Evolutionary conservation across 2,329 filamentous ascomycete species (phyloP).

Genomic region (Aspergillus chevalieri): DNA sequence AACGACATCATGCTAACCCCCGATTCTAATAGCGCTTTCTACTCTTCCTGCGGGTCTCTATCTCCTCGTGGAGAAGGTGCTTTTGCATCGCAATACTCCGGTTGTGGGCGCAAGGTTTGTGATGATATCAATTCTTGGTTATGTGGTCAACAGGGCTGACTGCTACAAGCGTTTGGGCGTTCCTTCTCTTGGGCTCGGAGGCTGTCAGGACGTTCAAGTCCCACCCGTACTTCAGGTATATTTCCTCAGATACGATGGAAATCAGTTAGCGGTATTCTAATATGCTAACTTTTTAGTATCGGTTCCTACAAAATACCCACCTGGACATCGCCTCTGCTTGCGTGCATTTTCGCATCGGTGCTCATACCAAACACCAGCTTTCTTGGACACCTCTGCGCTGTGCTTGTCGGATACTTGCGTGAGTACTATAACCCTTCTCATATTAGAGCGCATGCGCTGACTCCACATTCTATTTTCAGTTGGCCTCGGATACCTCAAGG

Average conservation of each 20-base stretch:
- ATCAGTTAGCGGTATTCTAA: conserved; percentile 8
- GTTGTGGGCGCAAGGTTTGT: conserved; percentile 76
- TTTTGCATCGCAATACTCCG: conserved; percentile 65
- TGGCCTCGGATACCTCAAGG: conserved; percentile 81
- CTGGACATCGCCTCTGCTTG: conserved; percentile 79
- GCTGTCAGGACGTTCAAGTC: conserved; percentile 76
- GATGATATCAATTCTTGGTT: background rate
- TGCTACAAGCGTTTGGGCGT: conserved; percentile 72
- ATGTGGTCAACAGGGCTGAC: conserved; percentile 7
- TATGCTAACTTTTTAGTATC: conserved; percentile 35
- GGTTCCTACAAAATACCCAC: conserved; percentile 72
- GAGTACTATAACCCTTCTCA: conserved; percentile 31
- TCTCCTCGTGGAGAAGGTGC: conserved; percentile 66
- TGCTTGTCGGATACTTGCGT: conserved; percentile 83
- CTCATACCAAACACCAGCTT: conserved; percentile 77
- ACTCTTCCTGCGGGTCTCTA: conserved; percentile 79
- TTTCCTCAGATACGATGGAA: background rate
- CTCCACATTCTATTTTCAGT: conserved; percentile 42
- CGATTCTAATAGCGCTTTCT: conserved; percentile 55
- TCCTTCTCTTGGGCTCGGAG: conserved; percentile 77
- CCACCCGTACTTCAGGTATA: conserved; percentile 67
- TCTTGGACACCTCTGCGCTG: conserved; percentile 76
- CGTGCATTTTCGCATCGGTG: conserved; percentile 67
- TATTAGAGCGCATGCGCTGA: background rate
- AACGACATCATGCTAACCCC: conserved; percentile 13